Evolutionary conservation across 441 rosid species (phyloP).

Genomic region (Pelargonium cotyledonis): DNA sequence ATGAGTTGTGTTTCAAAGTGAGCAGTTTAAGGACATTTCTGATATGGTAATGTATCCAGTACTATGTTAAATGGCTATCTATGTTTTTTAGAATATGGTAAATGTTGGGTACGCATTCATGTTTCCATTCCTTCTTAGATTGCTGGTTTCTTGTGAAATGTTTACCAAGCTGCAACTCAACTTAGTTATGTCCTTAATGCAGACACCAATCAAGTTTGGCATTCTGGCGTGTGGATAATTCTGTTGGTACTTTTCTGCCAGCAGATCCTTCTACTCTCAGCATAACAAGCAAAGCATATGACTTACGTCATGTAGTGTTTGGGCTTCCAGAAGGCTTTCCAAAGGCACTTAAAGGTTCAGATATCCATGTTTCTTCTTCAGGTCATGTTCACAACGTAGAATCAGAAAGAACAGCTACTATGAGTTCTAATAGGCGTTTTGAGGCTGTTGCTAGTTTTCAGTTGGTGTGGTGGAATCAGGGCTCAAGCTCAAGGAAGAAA

Average conservation of each 20-base stretch:
- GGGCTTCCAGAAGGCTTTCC: conserved; percentile 42
- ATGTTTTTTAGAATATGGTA: not conserved
- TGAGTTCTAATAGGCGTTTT: conserved; percentile 53
- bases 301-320: conserved; percentile 61
- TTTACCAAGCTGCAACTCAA: not conserved
- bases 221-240: conserved; percentile 92
- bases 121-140: not conserved
- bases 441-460: conserved; percentile 83
- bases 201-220: conserved; percentile 59
- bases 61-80: not conserved
- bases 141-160: not conserved
- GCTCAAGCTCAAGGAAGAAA: conserved; percentile 65
- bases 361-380: conserved; percentile 31
- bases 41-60: not conserved
- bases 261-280: conserved; percentile 50
- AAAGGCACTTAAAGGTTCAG: conserved; percentile 29
- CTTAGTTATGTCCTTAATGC: conserved; percentile 23
- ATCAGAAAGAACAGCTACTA: conserved; percentile 31
- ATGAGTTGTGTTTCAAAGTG: not conserved
- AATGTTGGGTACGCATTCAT: not conserved
- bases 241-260: conserved; percentile 82
- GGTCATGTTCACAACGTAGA: conserved; percentile 26
- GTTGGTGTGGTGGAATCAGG: conserved; percentile 85
- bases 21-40: not conserved
- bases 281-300: conserved; percentile 62